Evolutionary conservation across 257 asterid species (phyloP).

Genomic region (Fraxinus cuspidata): DNA sequence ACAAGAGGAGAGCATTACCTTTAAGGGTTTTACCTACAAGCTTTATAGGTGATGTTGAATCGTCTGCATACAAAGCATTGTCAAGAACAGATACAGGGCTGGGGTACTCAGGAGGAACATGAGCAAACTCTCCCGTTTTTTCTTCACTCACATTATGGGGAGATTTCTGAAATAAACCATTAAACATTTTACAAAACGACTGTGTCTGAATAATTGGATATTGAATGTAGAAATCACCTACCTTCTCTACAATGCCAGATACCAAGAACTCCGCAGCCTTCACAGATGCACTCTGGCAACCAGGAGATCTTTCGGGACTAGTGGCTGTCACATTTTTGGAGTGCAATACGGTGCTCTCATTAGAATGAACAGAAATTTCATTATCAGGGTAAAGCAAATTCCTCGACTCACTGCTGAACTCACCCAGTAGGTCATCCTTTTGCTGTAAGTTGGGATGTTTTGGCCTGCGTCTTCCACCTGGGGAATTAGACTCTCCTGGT

Average conservation of each 20-base stretch:
- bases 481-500: constrained; percentile 56
- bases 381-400: constrained; percentile 34
- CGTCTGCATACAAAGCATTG: constrained; percentile 40
- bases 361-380: constrained; percentile 44
- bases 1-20: constrained; percentile 46
- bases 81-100: constrained; percentile 96
- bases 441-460: constrained; percentile 42
- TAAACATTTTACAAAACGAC: constrained; percentile 21
- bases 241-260: constrained; percentile 48
- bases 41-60: constrained; percentile 68
- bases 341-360: constrained; percentile 30
- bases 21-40: constrained; percentile 43
- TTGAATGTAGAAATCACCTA: constrained; percentile 26
- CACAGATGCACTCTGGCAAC: constrained; percentile 35
- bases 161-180: constrained; percentile 57
- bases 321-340: constrained; percentile 42
- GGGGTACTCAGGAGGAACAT: constrained; percentile 60
- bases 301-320: constrained; percentile 42
- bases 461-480: constrained; percentile 73
- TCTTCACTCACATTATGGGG: constrained; percentile 39
- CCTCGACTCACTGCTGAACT: constrained; percentile 41
- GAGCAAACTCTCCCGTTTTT: constrained; percentile 49
- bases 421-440: constrained; percentile 50
- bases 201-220: neutral
- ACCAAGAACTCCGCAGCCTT: constrained; percentile 29